Conservation (phyloP, 1,284 basidiomycete genomes). For the Sphagnurus paluster region DNA sequence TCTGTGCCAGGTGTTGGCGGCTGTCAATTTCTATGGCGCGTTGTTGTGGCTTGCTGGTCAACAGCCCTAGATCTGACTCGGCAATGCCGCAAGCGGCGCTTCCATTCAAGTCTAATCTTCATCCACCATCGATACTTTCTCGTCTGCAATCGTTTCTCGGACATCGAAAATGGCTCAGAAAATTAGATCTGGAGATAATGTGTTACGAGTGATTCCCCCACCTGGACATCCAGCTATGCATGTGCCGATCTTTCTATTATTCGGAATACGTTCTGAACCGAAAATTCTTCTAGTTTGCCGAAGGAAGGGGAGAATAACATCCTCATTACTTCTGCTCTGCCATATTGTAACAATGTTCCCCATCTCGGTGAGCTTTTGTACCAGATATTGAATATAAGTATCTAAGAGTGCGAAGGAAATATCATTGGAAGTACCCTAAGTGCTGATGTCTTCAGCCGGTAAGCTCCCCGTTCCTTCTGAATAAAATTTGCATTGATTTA, state of each 20-base stretch:
- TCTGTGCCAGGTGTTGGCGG: not conserved
- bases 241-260: conserved; percentile 18
- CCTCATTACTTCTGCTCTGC: conserved; percentile 93
- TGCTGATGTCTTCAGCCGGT: conserved; percentile 96
- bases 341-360: conserved; percentile 99
- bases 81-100: not conserved
- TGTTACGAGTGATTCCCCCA: conserved; percentile 55
- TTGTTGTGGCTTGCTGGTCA: conserved; percentile 18
- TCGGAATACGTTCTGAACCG: conserved; percentile 19
- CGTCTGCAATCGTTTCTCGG: conserved; percentile 5
- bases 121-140: conserved; percentile 16
- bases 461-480: conserved; percentile 31
- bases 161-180: conserved; percentile 58
- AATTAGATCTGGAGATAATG: conserved; percentile 60
- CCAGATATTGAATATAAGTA: not conserved
- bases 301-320: conserved; percentile 85
- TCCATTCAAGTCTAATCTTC: not conserved
- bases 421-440: conserved; percentile 97
- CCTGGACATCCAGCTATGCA: conserved; percentile 53
- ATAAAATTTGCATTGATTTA: conserved; percentile 27
- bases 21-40: conserved; percentile 4
- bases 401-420: conserved; percentile 62
- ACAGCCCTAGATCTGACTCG: conserved; percentile 15
- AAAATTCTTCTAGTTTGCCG: conserved; percentile 60
- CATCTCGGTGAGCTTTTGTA: conserved; percentile 71